phyloP scores from a whole-genome alignment of 345 rosid genomes.

The Salix viminalis region DNA sequence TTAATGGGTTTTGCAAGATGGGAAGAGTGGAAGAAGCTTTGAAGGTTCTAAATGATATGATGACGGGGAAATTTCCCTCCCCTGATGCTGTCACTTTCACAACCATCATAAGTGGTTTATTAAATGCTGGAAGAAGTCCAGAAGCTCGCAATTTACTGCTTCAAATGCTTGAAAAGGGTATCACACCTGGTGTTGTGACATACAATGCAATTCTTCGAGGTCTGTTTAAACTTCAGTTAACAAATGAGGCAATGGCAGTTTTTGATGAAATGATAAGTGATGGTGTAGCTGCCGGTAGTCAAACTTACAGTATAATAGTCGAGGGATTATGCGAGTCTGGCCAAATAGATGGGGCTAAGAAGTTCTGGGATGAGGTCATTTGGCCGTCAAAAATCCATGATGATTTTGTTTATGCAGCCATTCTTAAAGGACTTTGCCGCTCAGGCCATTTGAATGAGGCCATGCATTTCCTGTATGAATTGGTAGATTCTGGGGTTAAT shows the following conservation, averaged over 20 bases:
- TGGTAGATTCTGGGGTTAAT: constrained; percentile 60
- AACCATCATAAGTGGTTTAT: constrained; percentile 54
- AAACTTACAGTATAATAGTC: constrained; percentile 52
- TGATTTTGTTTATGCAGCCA: constrained; percentile 63
- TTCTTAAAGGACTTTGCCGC: constrained; percentile 70
- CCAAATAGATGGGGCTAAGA: constrained; percentile 56
- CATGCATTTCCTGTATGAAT: constrained; percentile 69
- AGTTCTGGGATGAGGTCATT: constrained; percentile 69
- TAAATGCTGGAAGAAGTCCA: constrained; percentile 49
- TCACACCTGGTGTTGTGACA: constrained; percentile 56
- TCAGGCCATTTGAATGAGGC: constrained; percentile 53
- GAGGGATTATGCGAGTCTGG: constrained; percentile 50
- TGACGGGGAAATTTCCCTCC: constrained; percentile 57
- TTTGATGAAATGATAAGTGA: constrained; percentile 45
- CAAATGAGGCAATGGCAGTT: constrained; percentile 50
- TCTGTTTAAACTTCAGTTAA: constrained; percentile 44
- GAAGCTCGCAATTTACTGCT: constrained; percentile 54
- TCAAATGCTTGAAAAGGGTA: constrained; percentile 44
- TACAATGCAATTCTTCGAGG: constrained; percentile 69
- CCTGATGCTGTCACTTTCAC: constrained; percentile 79
- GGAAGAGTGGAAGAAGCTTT: constrained; percentile 66
- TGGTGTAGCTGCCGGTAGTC: constrained; percentile 43
- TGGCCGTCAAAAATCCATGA: constrained; percentile 82
- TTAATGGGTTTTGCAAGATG: constrained; percentile 78
- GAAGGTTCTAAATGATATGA: constrained; percentile 69